phyloP scores from a whole-genome alignment of 2,329 filamentous ascomycete genomes.

The Mycogone perniciosa region DNA sequence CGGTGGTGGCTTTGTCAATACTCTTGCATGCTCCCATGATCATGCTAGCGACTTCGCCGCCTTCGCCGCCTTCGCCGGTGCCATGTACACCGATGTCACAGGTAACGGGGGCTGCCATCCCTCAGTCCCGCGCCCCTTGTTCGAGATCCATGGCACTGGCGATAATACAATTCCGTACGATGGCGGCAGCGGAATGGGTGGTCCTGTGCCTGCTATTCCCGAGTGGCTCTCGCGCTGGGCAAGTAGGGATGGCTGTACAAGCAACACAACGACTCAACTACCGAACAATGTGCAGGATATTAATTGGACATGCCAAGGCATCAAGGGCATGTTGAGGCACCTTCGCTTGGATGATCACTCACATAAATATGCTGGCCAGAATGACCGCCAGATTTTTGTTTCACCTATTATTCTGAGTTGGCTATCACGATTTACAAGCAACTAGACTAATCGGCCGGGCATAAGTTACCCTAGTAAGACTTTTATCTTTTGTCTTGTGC shows the following conservation, averaged over 20 bases:
- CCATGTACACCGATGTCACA: conserved; percentile 34
- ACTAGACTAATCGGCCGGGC: too few relatives aligned
- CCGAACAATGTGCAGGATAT: conserved; percentile 12
- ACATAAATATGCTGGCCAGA: conserved; percentile 14
- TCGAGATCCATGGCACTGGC: conserved; percentile 44
- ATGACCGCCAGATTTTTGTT: not conserved
- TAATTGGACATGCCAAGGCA: conserved; percentile 14
- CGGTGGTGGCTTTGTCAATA: conserved; percentile 38
- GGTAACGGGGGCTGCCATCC: conserved; percentile 27
- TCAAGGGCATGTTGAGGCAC: conserved; percentile 14
- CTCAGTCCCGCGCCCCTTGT: conserved; percentile 38
- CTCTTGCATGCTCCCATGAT: conserved; percentile 33
- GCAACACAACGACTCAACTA: conserved; percentile 3
- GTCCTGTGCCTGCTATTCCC: conserved; percentile 38
- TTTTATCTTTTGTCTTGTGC: too few relatives aligned
- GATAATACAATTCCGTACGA: conserved; percentile 41
- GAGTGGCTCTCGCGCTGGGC: conserved; percentile 35
- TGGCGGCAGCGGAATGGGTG: conserved; percentile 34
- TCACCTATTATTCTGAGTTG: too few relatives aligned
- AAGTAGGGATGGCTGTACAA: conserved; percentile 17
- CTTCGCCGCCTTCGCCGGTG: conserved; percentile 35
- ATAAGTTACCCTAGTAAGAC: too few relatives aligned
- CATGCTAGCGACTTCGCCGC: conserved; percentile 34
- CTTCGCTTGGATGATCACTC: conserved; percentile 15
- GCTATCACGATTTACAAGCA: too few relatives aligned